These are phyloP conservation scores for Perkinsus olseni DNA, from an alignment of 169 alveolate species.

Conservation along the genomic window DNA sequence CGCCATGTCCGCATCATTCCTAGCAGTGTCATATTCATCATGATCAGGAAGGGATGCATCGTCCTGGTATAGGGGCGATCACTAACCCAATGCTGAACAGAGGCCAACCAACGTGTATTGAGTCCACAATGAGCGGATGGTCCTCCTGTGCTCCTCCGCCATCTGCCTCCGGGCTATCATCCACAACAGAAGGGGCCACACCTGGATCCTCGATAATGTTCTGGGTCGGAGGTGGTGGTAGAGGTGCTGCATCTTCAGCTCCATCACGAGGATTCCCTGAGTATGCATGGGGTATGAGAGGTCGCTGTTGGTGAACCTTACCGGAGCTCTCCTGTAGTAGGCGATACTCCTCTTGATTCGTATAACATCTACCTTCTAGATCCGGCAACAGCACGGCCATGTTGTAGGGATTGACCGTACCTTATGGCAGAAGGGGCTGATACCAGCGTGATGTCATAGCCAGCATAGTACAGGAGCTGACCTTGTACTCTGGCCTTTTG, in stretches of 20 bases:
- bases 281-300: neutral
- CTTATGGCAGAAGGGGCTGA: neutral
- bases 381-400: neutral
- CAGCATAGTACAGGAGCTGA: neutral
- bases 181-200: neutral
- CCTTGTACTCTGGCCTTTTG: neutral
- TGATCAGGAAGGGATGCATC: neutral
- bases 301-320: neutral
- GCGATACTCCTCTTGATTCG: neutral
- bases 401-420: neutral
- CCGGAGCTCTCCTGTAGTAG: neutral
- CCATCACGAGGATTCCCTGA: neutral
- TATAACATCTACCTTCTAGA: neutral
- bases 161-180: too few relatives aligned
- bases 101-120: neutral
- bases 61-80: neutral
- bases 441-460: neutral
- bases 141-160: too few relatives aligned
- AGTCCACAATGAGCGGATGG: too few relatives aligned
- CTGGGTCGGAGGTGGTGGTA: neutral
- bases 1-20: neutral
- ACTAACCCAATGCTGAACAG: too few relatives aligned
- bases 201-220: neutral
- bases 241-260: neutral
- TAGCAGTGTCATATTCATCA: neutral